Conservation (phyloP, 1,284 basidiomycete species). For the Gymnopus androsaceus region DNA sequence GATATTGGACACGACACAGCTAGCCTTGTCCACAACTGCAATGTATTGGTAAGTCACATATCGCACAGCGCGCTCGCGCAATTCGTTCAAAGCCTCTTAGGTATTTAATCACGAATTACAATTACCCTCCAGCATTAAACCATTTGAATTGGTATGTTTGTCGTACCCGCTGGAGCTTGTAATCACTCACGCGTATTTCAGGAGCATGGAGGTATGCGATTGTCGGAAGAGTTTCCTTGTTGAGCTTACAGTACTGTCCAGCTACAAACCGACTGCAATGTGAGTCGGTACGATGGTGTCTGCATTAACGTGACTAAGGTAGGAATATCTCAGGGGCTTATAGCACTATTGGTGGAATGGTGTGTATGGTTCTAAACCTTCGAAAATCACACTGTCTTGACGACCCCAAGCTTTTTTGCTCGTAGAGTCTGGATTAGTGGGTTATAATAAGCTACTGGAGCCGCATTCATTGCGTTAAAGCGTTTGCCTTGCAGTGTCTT, state of each 20-base stretch:
- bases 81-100: slow-evolving; percentile 20
- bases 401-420: slow-evolving; percentile 39
- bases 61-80: too few species aligned
- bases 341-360: slow-evolving; percentile 47
- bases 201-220: slow-evolving; percentile 42
- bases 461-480: slow-evolving; percentile 5
- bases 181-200: slow-evolving; percentile 18
- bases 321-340: slow-evolving; percentile 36
- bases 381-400: not conserved
- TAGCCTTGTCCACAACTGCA: slow-evolving; percentile 33
- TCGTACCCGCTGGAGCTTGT: not conserved
- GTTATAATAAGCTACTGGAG: slow-evolving; percentile 17
- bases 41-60: slow-evolving; percentile 32
- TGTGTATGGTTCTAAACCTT: slow-evolving; percentile 19
- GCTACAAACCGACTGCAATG: slow-evolving; percentile 47
- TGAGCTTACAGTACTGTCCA: slow-evolving; percentile 16
- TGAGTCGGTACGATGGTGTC: slow-evolving; percentile 21
- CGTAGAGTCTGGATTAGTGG: slow-evolving; percentile 45
- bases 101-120: slow-evolving; percentile 40
- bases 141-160: slow-evolving; percentile 37
- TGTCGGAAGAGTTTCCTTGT: not conserved
- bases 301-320: not conserved
- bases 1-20: slow-evolving; percentile 36
- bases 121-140: slow-evolving; percentile 32
- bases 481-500: slow-evolving; percentile 38